Conservation (phyloP, 2,329 filamentous ascomycete species). For the Cryphonectria naterciae region DNA sequence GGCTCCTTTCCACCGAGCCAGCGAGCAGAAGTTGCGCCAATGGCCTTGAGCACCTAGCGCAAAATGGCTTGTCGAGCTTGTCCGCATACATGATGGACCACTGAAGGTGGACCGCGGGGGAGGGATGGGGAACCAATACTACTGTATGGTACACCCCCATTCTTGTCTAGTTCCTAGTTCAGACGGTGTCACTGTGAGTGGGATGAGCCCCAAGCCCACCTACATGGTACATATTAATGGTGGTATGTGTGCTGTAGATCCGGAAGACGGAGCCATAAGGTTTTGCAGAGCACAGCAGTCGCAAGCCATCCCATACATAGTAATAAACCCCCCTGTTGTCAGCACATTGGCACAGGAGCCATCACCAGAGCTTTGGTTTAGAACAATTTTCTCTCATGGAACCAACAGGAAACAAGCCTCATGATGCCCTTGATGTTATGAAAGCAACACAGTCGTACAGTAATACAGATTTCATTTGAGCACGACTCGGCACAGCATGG, state of each 20-base stretch:
- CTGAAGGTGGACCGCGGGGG: background rate
- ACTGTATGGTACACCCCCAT: background rate
- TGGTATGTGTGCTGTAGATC: background rate
- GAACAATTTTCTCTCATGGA: background rate
- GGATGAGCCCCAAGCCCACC: slow-evolving; percentile 8
- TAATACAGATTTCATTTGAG: background rate
- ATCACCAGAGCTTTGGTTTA: background rate
- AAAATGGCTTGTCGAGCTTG: background rate
- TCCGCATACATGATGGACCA: background rate
- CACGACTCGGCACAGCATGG: background rate
- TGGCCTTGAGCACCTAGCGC: background rate
- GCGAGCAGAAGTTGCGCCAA: background rate
- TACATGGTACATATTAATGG: background rate
- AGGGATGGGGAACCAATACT: background rate
- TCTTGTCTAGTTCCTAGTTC: background rate
- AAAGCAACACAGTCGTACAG: background rate
- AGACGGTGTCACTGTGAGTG: slow-evolving; percentile 3
- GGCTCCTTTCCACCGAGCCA: background rate
- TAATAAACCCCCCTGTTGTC: no score
- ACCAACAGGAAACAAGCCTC: background rate
- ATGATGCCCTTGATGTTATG: background rate
- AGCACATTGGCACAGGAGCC: background rate
- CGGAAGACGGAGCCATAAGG: background rate
- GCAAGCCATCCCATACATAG: background rate
- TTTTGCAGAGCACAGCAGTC: background rate